Evolutionary conservation across 345 rosid species (phyloP).

Genomic region (Pseudoturritis turrita): DNA sequence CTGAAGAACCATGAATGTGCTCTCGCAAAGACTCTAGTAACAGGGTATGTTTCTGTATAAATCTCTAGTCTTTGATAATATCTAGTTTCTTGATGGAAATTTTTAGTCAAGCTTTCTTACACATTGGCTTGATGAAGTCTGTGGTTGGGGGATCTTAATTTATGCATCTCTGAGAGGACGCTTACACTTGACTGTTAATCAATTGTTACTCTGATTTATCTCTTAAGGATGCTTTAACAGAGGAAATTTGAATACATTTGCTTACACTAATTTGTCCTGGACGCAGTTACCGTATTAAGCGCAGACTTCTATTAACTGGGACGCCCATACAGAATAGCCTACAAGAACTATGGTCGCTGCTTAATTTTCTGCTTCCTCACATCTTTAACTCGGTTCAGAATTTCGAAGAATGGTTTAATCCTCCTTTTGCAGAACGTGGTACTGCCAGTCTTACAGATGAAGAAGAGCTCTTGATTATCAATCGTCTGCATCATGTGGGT

Average conservation of each 20-base stretch:
- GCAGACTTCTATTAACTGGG: slow-evolving; percentile 93
- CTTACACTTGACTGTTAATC: neutral
- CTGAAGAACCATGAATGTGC: slow-evolving; percentile 95
- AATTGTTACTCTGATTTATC: neutral
- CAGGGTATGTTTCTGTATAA: slow-evolving; percentile 56
- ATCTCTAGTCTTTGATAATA: neutral
- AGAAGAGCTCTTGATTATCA: slow-evolving; percentile 88
- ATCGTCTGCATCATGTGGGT: slow-evolving; percentile 92
- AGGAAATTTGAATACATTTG: slow-evolving; percentile 1
- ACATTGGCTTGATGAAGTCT: neutral
- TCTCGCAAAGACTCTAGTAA: slow-evolving; percentile 71
- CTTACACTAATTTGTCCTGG: slow-evolving; percentile 28
- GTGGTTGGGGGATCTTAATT: neutral
- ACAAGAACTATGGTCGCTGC: slow-evolving; percentile 96
- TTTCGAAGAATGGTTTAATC: slow-evolving; percentile 99
- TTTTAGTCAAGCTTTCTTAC: neutral
- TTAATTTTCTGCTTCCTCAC: slow-evolving; percentile 92
- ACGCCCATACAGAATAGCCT: slow-evolving; percentile 98
- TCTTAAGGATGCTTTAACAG: slow-evolving; percentile 9
- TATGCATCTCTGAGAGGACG: too few relatives aligned
- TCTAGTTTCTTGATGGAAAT: neutral
- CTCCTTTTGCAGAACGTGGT: slow-evolving; percentile 92
- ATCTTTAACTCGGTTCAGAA: slow-evolving; percentile 89
- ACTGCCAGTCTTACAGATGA: slow-evolving; percentile 84
- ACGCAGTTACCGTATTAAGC: slow-evolving; percentile 83